Conservation (phyloP, 2,329 filamentous ascomycete genomes). For the Helicocarpus griseus region DNA sequence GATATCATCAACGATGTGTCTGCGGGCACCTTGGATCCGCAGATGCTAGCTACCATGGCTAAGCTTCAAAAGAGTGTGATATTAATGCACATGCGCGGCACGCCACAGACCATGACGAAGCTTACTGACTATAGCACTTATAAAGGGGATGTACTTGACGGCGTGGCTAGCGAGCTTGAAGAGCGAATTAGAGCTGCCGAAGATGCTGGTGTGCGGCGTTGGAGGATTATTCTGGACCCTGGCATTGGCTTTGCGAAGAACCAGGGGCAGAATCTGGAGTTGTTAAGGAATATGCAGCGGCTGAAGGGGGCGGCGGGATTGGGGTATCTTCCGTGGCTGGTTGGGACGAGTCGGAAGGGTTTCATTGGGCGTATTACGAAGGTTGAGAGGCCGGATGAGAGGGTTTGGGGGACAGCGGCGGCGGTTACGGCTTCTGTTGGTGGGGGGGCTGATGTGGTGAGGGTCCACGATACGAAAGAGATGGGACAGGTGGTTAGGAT, state of each 20-base stretch:
- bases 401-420: slow-evolving; percentile 78
- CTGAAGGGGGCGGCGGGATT: slow-evolving; percentile 17
- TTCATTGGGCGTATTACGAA: slow-evolving; percentile 81
- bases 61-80: slow-evolving; percentile 66
- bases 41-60: slow-evolving; percentile 75
- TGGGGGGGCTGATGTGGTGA: slow-evolving; percentile 81
- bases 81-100: slow-evolving; percentile 92
- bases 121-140: slow-evolving; percentile 55
- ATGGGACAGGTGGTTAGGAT: slow-evolving; percentile 79
- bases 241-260: slow-evolving; percentile 92
- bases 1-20: slow-evolving; percentile 95
- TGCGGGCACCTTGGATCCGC: slow-evolving; percentile 64
- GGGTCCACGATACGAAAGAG: slow-evolving; percentile 82
- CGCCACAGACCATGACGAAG: slow-evolving; percentile 67
- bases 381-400: slow-evolving; percentile 57
- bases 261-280: slow-evolving; percentile 66
- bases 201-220: slow-evolving; percentile 71
- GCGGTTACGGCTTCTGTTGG: slow-evolving; percentile 77
- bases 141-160: slow-evolving; percentile 48
- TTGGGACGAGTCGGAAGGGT: slow-evolving; percentile 79
- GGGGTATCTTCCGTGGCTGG: slow-evolving; percentile 70
- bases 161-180: slow-evolving; percentile 58
- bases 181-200: slow-evolving; percentile 66
- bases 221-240: slow-evolving; percentile 91
- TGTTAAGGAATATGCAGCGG: slow-evolving; percentile 55